Evolutionary conservation across 116 monocot genomes (phyloP).

Genomic region (Phalaenopsis hybrid): DNA sequence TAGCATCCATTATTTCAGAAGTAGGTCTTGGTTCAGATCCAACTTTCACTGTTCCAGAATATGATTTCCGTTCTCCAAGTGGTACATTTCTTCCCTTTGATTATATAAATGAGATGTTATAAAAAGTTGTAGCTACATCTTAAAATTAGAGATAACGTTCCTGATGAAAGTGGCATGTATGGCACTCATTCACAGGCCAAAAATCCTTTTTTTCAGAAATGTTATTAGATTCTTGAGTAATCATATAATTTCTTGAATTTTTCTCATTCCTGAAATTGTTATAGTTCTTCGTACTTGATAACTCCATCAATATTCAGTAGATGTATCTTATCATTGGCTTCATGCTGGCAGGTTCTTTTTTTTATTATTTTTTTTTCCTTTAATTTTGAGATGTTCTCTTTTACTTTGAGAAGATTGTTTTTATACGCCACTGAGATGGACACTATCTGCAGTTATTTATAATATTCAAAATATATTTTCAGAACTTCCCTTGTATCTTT

Average conservation of each 20-base stretch:
- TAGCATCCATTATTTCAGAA: constrained; percentile 87
- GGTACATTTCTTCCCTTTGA: constrained; percentile 30
- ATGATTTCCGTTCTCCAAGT: constrained; percentile 85
- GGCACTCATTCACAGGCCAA: not conserved
- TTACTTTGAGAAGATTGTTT: constrained; percentile 4
- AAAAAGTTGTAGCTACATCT: not conserved
- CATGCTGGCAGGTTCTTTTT: not conserved
- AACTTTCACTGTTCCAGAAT: constrained; percentile 77
- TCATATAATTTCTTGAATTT: not conserved
- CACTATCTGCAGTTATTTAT: constrained; percentile 40
- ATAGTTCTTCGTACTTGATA: not conserved
- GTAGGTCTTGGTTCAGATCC: constrained; percentile 87
- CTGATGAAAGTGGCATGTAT: not conserved
- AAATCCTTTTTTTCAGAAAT: not conserved
- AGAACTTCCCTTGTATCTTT: constrained; percentile 85
- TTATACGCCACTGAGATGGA: constrained; percentile 38
- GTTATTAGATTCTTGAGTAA: not conserved
- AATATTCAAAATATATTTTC: constrained; percentile 45
- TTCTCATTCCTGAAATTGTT: not conserved
- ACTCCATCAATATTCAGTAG: not conserved
- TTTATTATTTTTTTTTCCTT: not conserved
- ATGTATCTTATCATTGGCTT: too few relatives aligned
- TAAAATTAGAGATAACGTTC: not conserved
- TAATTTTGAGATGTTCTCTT: not conserved
- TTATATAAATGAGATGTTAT: not conserved